phyloP scores from a whole-genome alignment of 768 basidiomycete genomes.

The Sarcodon sp. region DNA sequence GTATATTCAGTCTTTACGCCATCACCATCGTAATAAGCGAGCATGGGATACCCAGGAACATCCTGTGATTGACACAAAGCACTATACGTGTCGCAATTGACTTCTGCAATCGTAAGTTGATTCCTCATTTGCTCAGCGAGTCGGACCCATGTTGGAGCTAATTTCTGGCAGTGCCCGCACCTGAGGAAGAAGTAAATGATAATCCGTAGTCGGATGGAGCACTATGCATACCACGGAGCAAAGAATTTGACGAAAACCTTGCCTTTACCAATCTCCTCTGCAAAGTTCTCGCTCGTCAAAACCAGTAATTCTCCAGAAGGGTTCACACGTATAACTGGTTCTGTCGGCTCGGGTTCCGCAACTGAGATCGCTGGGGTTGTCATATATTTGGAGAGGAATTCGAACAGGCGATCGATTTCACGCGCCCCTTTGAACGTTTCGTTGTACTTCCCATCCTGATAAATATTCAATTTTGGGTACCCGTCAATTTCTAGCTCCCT shows the following conservation, averaged over 20 bases:
- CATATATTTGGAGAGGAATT: conserved; percentile 38
- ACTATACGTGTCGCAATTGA: conserved; percentile 76
- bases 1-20: conserved; percentile 61
- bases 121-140: conserved; percentile 61
- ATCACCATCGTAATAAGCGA: conserved; percentile 47
- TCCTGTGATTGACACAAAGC: conserved; percentile 52
- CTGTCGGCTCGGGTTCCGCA: conserved; percentile 18
- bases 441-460: conserved; percentile 47
- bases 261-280: conserved; percentile 27
- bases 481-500: conserved; percentile 48
- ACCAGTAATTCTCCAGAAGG: conserved; percentile 24
- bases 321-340: conserved; percentile 26
- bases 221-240: conserved; percentile 65
- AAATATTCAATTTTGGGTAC: conserved; percentile 72
- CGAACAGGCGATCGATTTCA: conserved; percentile 36
- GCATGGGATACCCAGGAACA: conserved; percentile 74
- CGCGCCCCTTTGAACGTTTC: conserved; percentile 44
- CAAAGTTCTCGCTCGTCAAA: conserved; percentile 35
- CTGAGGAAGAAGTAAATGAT: conserved; percentile 12
- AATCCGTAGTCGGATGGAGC: background rate
- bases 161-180: conserved; percentile 96
- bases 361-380: conserved; percentile 11
- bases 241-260: conserved; percentile 69
- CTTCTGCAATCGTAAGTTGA: conserved; percentile 68
- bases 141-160: conserved; percentile 71